Percentiles rank a stretch among this genome's conserved stretches.
Conservation (phyloP, 192 early-diverging fungal species). For the Podila epigama region DNA sequence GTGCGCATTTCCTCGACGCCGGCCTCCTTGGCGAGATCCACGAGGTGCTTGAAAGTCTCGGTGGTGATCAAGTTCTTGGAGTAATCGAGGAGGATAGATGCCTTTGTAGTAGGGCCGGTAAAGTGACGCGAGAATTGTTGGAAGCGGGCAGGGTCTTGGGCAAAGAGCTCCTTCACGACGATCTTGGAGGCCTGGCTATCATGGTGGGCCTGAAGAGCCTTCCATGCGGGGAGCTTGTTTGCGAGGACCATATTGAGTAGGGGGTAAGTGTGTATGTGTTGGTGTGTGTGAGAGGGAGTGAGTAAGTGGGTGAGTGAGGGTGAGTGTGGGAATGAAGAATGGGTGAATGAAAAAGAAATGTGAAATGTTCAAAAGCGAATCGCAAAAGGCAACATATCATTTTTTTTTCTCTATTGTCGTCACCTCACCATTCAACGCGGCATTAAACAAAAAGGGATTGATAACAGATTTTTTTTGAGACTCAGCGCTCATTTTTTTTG, state of each 20-base stretch:
- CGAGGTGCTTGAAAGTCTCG: constrained; percentile 80
- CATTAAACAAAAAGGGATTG: no score
- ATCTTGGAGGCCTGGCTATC: constrained; percentile 75
- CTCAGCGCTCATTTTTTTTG: not conserved
- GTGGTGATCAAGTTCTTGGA: constrained; percentile 95
- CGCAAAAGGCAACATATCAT: not conserved
- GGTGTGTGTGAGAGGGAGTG: not conserved
- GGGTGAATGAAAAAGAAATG: not conserved
- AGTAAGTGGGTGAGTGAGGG: not conserved
- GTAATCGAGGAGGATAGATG: constrained; percentile 88
- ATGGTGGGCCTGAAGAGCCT: constrained; percentile 90
- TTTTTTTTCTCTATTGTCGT: not conserved
- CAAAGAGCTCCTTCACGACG: constrained; percentile 84
- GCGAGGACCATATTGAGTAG: constrained; percentile 78
- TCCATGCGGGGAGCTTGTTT: constrained; percentile 83
- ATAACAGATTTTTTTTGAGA: not conserved
- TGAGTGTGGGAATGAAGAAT: not conserved
- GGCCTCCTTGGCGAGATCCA: constrained; percentile 84
- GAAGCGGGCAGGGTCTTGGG: constrained; percentile 79
- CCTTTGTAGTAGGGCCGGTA: constrained; percentile 61
- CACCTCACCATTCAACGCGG: no score
- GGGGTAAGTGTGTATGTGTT: no score
- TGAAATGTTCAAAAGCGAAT: not conserved
- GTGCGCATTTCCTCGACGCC: constrained; percentile 87
- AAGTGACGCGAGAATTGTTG: constrained; percentile 79